A percentile compares a stretch with the other conserved stretches of the same genome.
These are phyloP conservation scores for Ascochyta pisi DNA, from an alignment of 2,329 filamentous ascomycete species.

Conservation along the genomic window DNA sequence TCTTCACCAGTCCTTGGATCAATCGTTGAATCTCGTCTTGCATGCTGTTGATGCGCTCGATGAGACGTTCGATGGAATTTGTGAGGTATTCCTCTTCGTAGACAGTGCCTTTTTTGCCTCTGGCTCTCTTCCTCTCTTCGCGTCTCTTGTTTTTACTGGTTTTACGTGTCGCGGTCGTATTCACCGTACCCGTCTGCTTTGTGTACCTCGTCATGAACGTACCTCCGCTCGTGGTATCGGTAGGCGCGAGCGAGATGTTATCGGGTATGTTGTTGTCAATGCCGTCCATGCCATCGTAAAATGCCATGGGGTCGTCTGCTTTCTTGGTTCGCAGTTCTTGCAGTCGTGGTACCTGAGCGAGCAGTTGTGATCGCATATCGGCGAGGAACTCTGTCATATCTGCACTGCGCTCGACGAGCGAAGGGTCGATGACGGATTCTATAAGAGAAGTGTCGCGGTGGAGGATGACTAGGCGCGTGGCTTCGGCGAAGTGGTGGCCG, in stretches of 20 bases:
- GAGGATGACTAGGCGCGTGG: slow-evolving; percentile 76
- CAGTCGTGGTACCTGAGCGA: slow-evolving; percentile 85
- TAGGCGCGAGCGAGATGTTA: slow-evolving; percentile 89
- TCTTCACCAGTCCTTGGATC: slow-evolving; percentile 76
- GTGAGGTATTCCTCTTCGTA: slow-evolving; percentile 98
- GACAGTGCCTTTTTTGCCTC: slow-evolving; percentile 94
- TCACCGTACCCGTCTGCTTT: slow-evolving; percentile 74
- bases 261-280: slow-evolving; percentile 75
- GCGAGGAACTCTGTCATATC: slow-evolving; percentile 89
- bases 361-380: slow-evolving; percentile 86
- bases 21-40: slow-evolving; percentile 76
- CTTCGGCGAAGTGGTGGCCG: slow-evolving; percentile 85
- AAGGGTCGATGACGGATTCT: slow-evolving; percentile 72
- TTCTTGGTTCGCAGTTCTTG: slow-evolving; percentile 82
- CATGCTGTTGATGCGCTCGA: slow-evolving; percentile 79
- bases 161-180: slow-evolving; percentile 75
- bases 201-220: slow-evolving; percentile 94
- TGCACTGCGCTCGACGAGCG: slow-evolving; percentile 80
- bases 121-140: slow-evolving; percentile 93
- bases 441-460: slow-evolving; percentile 69
- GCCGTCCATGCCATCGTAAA: slow-evolving; percentile 73
- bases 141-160: slow-evolving; percentile 87
- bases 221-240: slow-evolving; percentile 77
- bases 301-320: slow-evolving; percentile 81
- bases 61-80: slow-evolving; percentile 80